Base-by-base conservation (phyloP, 495 filamentous ascomycete species). In the Xylaria palmicola region DNA sequence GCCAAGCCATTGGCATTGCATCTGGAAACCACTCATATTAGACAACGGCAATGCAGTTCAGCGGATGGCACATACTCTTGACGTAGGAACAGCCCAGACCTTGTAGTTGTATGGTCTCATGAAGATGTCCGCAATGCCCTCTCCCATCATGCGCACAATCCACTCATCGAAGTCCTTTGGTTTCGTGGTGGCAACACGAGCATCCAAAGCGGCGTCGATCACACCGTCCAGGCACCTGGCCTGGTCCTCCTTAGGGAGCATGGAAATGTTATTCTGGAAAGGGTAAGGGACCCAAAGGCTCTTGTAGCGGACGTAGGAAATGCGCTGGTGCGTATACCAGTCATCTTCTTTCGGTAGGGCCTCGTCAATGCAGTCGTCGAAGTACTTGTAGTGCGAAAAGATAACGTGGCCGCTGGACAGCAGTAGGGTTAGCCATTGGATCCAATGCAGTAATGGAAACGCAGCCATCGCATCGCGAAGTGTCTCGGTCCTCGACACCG, bases 41-140 rank as follows among this genome's bases (percentile, higher is more conserved):
- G 43, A 49, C 10, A 41, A 19, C n/a, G 36, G 0, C 10, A 6
- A 45, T 34, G 13, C 24, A 34, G 26, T 34, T 2, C 13, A n/a
- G 37, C 4, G 10, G 30, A 6, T 17, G 34, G 56, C 22, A 51
- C 79, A 63, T 83, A 97, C 94, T 89, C 95, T 96, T 60, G 90
- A 95, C 26, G 95, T 98, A 39, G 95, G 94, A 69, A 98, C 93
- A 59, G 94, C 95, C 94, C 94, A 99, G 72, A 98, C 94, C 81
- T 99, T 99, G 87, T 86, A 98, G 86, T 99, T 99, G 85, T 99
- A 99, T 45, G 94, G 94, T 68, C 95, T 81, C 94, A 99, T 99
- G 87, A 99, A 99, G 56, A 93, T 80, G 75, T 99, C 87, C 60
- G 94, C 94, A 64, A 99, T 83, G 66, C 95, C 94, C 65, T 79